These are phyloP conservation scores for Mycena citricolor DNA, from an alignment of 1,284 basidiomycete genomes.

Conservation along the genomic window DNA sequence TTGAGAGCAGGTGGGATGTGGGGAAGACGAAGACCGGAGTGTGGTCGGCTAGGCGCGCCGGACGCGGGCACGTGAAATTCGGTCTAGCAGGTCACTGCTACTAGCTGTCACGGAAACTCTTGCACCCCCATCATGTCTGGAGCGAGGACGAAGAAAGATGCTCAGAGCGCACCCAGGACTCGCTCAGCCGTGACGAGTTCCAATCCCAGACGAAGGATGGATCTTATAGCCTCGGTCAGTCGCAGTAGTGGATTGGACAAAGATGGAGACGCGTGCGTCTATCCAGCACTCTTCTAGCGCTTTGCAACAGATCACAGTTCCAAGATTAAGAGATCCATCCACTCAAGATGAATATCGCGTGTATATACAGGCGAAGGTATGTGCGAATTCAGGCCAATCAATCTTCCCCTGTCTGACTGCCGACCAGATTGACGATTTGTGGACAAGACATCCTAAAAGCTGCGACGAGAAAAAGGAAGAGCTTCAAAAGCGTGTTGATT, in stretches of 20 bases:
- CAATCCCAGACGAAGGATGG: conserved; percentile 45
- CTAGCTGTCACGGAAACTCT: no score
- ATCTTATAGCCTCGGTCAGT: conserved; percentile 66
- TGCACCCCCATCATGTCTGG: no score
- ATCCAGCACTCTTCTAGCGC: conserved; percentile 11
- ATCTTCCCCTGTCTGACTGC: neutral
- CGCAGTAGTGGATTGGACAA: conserved; percentile 69
- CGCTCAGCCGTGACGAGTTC: no score
- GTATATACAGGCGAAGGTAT: conserved; percentile 64
- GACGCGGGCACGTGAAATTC: no score
- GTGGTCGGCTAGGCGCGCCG: no score
- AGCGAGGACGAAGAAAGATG: no score
- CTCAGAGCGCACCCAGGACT: no score
- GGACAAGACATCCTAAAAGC: conserved; percentile 35
- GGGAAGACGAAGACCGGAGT: neutral
- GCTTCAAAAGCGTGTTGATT: conserved; percentile 44
- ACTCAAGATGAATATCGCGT: conserved; percentile 64
- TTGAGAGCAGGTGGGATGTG: neutral
- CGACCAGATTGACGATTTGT: conserved; percentile 47
- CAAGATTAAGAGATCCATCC: conserved; percentile 54
- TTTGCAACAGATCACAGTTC: conserved; percentile 33
- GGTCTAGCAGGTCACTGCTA: no score
- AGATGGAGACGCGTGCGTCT: conserved; percentile 69
- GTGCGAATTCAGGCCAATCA: conserved; percentile 7
- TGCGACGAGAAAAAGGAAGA: conserved; percentile 32